phyloP scores from a whole-genome alignment of 768 basidiomycete species.

The Tylopilus rubrobrunneus region DNA sequence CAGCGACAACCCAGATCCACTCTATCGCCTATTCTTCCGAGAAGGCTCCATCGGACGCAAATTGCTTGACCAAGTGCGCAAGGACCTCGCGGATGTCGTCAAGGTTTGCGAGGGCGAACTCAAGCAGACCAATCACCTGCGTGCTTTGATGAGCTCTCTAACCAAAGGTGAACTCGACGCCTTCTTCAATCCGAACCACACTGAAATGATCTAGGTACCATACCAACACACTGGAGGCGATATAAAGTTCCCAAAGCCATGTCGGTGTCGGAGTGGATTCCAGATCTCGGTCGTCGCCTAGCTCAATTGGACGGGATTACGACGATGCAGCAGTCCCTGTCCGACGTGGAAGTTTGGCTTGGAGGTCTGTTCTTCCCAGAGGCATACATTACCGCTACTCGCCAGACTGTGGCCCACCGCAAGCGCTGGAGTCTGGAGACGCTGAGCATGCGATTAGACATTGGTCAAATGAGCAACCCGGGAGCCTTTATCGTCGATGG shows the following conservation, averaged over 20 bases:
- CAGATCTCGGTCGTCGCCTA: slow-evolving; percentile 74
- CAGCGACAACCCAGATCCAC: slow-evolving; percentile 73
- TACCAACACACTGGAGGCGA: slow-evolving; percentile 82
- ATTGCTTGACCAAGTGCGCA: slow-evolving; percentile 73
- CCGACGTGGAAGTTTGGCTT: slow-evolving; percentile 81
- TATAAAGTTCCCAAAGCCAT: slow-evolving; percentile 85
- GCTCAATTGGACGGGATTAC: slow-evolving; percentile 75
- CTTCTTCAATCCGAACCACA: background rate
- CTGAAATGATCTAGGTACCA: slow-evolving; percentile 56
- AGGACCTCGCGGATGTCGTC: slow-evolving; percentile 77
- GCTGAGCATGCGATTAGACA: slow-evolving; percentile 71
- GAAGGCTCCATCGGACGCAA: slow-evolving; percentile 79
- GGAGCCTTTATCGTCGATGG: slow-evolving; percentile 86
- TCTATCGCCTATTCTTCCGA: slow-evolving; percentile 84
- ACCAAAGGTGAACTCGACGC: slow-evolving; percentile 68
- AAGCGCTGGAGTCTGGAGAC: slow-evolving; percentile 94
- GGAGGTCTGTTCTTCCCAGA: slow-evolving; percentile 96
- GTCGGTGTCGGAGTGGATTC: slow-evolving; percentile 83
- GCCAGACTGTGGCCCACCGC: slow-evolving; percentile 92
- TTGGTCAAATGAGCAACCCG: slow-evolving; percentile 75
- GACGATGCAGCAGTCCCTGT: slow-evolving; percentile 50
- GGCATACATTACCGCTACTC: slow-evolving; percentile 92
- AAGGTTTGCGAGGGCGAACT: slow-evolving; percentile 82
- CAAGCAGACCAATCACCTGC: slow-evolving; percentile 95
- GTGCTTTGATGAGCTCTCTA: slow-evolving; percentile 84